Evolutionary conservation across 768 basidiomycete genomes (phyloP), one percentile per base, ranked within the genome.

Genomic region (Suillus tomentosus): DNA sequence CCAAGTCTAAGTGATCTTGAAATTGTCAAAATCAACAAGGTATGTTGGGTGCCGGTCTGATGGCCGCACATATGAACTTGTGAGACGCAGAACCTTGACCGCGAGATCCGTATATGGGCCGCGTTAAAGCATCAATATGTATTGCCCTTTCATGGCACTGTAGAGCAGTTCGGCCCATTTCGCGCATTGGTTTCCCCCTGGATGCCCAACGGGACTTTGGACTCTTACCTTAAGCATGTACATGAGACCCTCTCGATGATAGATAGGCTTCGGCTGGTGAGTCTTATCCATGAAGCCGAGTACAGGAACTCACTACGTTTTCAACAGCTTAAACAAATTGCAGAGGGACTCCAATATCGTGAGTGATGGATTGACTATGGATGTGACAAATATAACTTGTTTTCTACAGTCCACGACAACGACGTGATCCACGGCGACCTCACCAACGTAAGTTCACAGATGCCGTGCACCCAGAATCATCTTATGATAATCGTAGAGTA

Each of bases 141-240:
- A 27, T 67, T 81, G 37, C 69, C 73, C 37, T 71, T 81, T 0
- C 69, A 73, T 59, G 80, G 80, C 19, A 76, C 72, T 2, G 72
- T 73, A 24, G 73, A 75, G 13, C 75, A 74, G 43, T 79, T 80
- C 63, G 79, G 79, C 15, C 75, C 70, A 24, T 79, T 61, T 37
- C 54, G 54, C n/a, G 73, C 77, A 9, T 75, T 81, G 74, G 79
- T 80, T 5, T 80, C 79, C 57, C 79, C 80, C n/a, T 81, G 80
- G 80, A 67, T 77, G 62, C 74, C 79, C 45, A 73, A 80, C 43
- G 80, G 80, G 17, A 79, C 73, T 65, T 71, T 78, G 13, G 76
- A 71, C 58, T 77, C 74, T 60, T 78, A 80, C 64, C 71, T 81
- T 67, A 76, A 77, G 56, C 67, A 68, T 31, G 73, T 63, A 64